Base-by-base conservation (phyloP, 352 stramenopile species). In the Globisporangium apiculatum region DNA sequence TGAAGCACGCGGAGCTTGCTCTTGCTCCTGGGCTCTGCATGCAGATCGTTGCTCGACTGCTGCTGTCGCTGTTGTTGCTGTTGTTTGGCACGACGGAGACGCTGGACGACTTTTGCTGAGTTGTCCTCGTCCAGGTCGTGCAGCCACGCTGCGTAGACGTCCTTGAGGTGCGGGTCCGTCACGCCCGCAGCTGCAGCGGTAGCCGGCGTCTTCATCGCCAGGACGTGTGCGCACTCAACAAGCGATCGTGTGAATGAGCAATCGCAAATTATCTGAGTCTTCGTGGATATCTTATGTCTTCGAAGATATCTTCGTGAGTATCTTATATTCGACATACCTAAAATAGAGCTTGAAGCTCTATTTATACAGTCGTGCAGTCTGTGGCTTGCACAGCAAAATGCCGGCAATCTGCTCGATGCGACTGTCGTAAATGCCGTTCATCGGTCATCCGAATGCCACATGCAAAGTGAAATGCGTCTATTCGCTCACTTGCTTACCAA, bases 111-210 rank as follows among this genome's bases (percentile, higher is more conserved):
- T 43, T 66, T 66, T 1, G 69, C 62, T 9, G 71, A 43, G 40
- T 78, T 68, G 43, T 80, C 69, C 12, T 73, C 72, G 53, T 76
- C 51, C 24, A 83, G 43, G 40, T 80, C 68, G 9, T 66, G 76
- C 11, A 80, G 56, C 73, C 73, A 83, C 40, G 58, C 53, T 4
- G 55, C 51, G 54, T 75, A 83, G n/a, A 69, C 67, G 35, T 75
- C 71, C 35, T 73, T 79, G 41, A 67, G 37, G 37, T 66, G 53
- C 8, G 41, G 54, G 12, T 61, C 55, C 6, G 48, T 61, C 15
- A 79, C 64, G 38, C 38, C 18, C 1, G 42, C 14, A 35, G 14
- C 7, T 7, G 51, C 5, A 11, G 24, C 17, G 8, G 31, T 47
- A 31, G 24, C 3, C 24, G 24, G 24, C 7, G 10, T 46, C 15